Percentiles rank a stretch among this genome's conserved stretches.
Conservation (phyloP, 2,329 filamentous ascomycete genomes). For the Byssothecium circinans region DNA sequence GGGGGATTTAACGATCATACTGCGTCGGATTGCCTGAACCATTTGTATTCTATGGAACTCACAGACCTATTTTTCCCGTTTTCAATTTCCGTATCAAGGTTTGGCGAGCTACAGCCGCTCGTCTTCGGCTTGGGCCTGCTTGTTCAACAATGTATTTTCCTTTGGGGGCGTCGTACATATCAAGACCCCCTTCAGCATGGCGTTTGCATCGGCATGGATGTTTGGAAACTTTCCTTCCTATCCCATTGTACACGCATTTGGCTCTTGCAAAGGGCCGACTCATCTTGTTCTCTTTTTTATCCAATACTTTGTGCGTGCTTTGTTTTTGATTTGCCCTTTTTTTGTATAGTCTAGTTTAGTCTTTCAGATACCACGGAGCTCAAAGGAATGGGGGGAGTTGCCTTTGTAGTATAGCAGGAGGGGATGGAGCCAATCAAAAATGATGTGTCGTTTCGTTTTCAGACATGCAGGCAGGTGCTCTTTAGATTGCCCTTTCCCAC, state of each 20-base stretch:
- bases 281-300: no score
- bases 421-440: background rate
- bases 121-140: background rate
- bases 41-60: background rate
- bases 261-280: background rate
- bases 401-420: background rate
- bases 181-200: conserved; percentile 13
- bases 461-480: no score
- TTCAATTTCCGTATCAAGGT: background rate
- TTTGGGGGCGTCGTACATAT: background rate
- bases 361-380: conserved; percentile 10
- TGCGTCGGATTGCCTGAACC: background rate
- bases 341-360: no score
- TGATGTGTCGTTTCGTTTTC: no score
- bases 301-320: background rate
- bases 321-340: background rate
- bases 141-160: background rate
- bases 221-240: background rate
- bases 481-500: no score
- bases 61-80: background rate
- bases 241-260: background rate
- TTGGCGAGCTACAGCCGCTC: background rate
- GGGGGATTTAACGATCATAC: no score
- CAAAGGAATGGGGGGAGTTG: background rate
- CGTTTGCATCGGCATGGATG: conserved; percentile 22